Conservation (phyloP, 2,329 filamentous ascomycete genomes). For the Pseudopithomyces maydicus region DNA sequence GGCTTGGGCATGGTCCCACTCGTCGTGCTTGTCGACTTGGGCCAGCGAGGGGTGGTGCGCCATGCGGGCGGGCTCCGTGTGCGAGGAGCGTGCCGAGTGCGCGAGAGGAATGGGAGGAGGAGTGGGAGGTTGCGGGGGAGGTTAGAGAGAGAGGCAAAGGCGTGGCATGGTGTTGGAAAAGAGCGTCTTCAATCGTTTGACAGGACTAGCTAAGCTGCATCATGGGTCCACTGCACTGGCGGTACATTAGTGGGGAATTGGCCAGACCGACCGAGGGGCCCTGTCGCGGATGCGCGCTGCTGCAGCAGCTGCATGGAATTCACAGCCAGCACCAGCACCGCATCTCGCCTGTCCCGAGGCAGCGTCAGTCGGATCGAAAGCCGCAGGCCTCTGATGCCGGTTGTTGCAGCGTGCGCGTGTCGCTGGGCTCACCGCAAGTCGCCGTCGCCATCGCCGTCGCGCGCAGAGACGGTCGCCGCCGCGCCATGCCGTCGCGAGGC, state of each 20-base stretch:
- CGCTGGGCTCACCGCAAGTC: constrained; percentile 8
- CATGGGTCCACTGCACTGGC: neutral
- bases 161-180: constrained; percentile 14
- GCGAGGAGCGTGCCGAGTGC: neutral
- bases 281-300: neutral
- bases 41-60: constrained; percentile 19
- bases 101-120: neutral
- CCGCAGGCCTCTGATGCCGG: neutral
- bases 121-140: constrained; percentile 10
- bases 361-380: constrained; percentile 3
- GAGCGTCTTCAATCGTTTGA: constrained; percentile 1
- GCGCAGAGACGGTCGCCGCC: neutral
- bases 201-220: neutral
- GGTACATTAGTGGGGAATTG: neutral
- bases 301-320: neutral
- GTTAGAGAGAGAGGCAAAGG: constrained; percentile 8
- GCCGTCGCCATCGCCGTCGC: neutral
- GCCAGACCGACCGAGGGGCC: neutral
- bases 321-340: neutral
- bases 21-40: constrained; percentile 13
- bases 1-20: constrained; percentile 25
- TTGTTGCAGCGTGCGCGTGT: neutral
- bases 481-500: constrained; percentile 4
- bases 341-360: neutral
- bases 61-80: constrained; percentile 15